Base-by-base conservation (phyloP, 2,329 filamentous ascomycete genomes). In the Trichothecium roseum region DNA sequence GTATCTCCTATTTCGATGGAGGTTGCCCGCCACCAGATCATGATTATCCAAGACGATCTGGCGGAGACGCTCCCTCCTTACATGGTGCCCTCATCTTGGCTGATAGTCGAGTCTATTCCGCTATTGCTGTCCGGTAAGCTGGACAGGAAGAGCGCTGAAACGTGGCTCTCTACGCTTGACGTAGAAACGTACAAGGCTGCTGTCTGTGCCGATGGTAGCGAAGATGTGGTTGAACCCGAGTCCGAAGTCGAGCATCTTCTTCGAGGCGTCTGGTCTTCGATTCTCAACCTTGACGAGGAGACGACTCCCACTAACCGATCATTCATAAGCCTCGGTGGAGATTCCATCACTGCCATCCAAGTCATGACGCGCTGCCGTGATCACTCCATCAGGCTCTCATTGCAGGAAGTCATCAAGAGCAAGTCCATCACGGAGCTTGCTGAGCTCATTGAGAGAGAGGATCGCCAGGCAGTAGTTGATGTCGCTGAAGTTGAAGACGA, bases 331-430 rank as follows among this genome's bases (percentile, higher is more conserved):
- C 45, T 64, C 1, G 63, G 64, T 3, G 64, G 64, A 3, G 63
- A 67, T 31, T 66, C 63, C 8, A 64, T 67, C 18, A 46, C 47
- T 3, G 62, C 63, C 2, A 67, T 68, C 49, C 52, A 56, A 8
- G 48, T 64, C 12, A 53, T 57, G 2, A 62, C 69, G n/a, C 49
- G 50, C 4, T 55, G 54, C 24, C 53, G 54, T n/a, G 47, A 51
- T 8, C 47, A 50, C 4, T 47, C 46, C 1, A 39, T 60, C 1
- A 33, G 38, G 15, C 36, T 59, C 5, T 49, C 51, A 0, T 53
- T 62, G 17, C 45, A 46, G 4, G 51, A 59, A n/a, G 41, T 60
- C 12, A 49, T 59, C 35, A 47, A 45, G 9, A 43, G 45, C 28
- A 50, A 48, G 27, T 55, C 51, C 0, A 46, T 60, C 4, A 34